Evolutionary conservation across 1,284 basidiomycete species (phyloP), one percentile per base, ranked within the genome.

Genomic region (Puccinia horiana): DNA sequence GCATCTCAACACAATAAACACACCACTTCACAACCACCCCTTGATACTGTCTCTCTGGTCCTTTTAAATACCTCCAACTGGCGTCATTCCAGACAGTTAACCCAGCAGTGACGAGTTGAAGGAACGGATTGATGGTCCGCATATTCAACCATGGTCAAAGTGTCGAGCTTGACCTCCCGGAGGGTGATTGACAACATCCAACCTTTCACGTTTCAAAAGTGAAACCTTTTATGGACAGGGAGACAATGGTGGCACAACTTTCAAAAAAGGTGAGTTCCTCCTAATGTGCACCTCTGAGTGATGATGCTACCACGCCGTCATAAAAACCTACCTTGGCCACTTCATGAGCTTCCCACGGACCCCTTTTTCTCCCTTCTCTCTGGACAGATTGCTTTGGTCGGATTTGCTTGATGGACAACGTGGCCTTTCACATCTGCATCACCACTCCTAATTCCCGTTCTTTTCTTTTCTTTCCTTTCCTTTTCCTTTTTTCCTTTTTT

Each of bases 181-280:
- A 35, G 11, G n/a, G 42, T 32, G 61, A 77, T 40, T n/a, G 49
- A 32, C 29, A n/a, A n/a, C 76, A 77, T 35, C 42, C 40, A 4
- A 35, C 47, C 18, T 77, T 77, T n/a, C 76, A 77, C n/a, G 42
- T 77, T 49, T 77, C 61, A 4, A 77, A 77, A 23, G 16, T 77
- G 14, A 61, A 75, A 37, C 73, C 40, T 18, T 75, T 52, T 52
- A 4, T 52, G 18, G 49, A 20, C 4, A 12, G 49, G 49, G 20
- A 9, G 18, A 12, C 4, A 20, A 4, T 4, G 11, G 11, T 23
- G 49, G 4, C 11, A 20, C 11, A 47, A 8, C 44, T 47, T 52
- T 4, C 11, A 16, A 20, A 11, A 12, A 20, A 52, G 20, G 49
- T 52, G 20, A 52, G 49, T 52, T 52, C 49, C 49, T 52, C 49